Evolutionary conservation across 768 basidiomycete species (phyloP), one percentile per base, ranked within the genome.

Genomic region (Tephrocybe rancida): DNA sequence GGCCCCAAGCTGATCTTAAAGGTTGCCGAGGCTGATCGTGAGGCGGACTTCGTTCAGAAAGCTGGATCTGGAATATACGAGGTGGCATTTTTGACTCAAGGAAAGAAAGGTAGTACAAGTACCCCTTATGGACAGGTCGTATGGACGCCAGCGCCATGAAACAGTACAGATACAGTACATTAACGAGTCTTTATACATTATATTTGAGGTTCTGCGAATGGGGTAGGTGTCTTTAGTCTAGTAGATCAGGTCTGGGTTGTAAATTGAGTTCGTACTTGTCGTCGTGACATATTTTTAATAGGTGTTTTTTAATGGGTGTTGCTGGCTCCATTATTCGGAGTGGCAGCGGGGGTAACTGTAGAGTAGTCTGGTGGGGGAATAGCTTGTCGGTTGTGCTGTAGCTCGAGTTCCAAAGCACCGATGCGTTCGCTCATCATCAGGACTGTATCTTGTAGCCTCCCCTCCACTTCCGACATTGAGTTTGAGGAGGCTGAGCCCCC

Each of bases 61-160:
- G 57, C 57, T 7, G 70, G 69, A 0, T 50, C 68, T 7, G 76
- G 78, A 3, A 75, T 86, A 1, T 80, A 76, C 50, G 85, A 87
- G 58, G 71, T 87, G 2, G 83, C 71, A 0, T 77, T 87, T 50
- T 70, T 55, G 43, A 75, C 83, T 1, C 60, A 61, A 4, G 63
- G 54, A 2, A 66, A 65, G 13, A 63, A 60, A n/a, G 76, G 70
- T 14, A 63, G 57, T 41, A 61, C 65, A 1, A 63, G 46, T 4
- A 83, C 79, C 1, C 82, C 81, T 13, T 84, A 78, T 52, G 82
- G 81, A 10, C 79, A 70, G 60, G 70, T 84, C 27, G 73, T 74
- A 5, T 83, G 78, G 78, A 48, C 65, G 22, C 48, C 48, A 24
- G 53, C 47, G 38, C 39, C 13, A 22, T 39, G 2, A 47, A 34